These are phyloP conservation scores for Alternaria postmessia DNA, from an alignment of 2,329 filamentous ascomycete species.

Conservation along the genomic window DNA sequence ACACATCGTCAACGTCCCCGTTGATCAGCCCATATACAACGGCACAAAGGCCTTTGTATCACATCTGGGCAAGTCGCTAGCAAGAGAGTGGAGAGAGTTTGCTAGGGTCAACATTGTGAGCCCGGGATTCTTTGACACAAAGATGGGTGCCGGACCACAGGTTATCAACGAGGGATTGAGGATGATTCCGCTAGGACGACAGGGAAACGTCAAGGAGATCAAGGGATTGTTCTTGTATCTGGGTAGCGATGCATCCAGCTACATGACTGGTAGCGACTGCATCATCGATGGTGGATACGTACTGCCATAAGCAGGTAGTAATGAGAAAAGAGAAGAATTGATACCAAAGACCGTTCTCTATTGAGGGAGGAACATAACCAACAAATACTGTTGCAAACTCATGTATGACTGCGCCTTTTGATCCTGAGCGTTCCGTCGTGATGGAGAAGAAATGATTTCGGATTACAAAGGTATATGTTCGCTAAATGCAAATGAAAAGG, in stretches of 20 bases:
- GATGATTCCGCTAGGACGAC: conserved; percentile 79
- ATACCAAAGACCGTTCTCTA: not conserved
- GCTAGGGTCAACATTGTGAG: conserved; percentile 71
- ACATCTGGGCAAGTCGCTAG: conserved; percentile 67
- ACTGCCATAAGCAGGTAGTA: conserved; percentile 32
- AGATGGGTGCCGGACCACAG: conserved; percentile 66
- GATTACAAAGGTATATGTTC: conserved; percentile 4
- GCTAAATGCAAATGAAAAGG: conserved; percentile 5
- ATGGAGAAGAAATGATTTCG: not conserved
- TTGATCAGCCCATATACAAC: conserved; percentile 62
- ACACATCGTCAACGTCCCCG: conserved; percentile 80
- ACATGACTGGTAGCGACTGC: conserved; percentile 78
- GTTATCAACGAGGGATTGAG: conserved; percentile 71
- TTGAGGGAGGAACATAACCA: no score
- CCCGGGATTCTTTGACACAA: conserved; percentile 72
- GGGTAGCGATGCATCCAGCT: conserved; percentile 79
- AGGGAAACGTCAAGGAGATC: conserved; percentile 75
- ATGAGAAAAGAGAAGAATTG: not conserved
- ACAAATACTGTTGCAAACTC: not conserved
- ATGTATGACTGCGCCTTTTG: not conserved
- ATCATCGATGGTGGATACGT: conserved; percentile 79
- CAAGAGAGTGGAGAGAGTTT: conserved; percentile 73
- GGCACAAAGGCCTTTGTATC: conserved; percentile 68
- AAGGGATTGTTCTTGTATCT: conserved; percentile 84
- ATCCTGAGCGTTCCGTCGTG: not conserved